Conservation (phyloP, 257 asterid genomes). For the Solanum gracilifrons region DNA sequence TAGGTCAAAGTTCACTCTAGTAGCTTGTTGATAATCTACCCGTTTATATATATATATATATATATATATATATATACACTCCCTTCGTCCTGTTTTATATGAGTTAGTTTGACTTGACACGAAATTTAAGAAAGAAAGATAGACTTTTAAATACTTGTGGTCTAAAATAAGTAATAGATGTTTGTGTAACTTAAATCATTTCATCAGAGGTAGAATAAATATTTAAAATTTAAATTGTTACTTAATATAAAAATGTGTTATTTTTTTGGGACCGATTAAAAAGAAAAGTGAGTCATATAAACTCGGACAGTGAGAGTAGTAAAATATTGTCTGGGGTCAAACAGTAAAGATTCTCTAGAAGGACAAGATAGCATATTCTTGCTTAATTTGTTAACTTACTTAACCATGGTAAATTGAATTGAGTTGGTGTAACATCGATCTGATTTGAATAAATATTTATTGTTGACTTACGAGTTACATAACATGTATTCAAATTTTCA, state of each 20-base stretch:
- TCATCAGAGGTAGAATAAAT: too few relatives aligned
- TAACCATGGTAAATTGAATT: not conserved
- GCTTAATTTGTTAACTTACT: not conserved
- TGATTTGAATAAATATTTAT: not conserved
- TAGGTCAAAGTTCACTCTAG: not conserved
- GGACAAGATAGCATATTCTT: not conserved
- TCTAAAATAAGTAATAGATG: not conserved
- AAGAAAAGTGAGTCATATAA: too few relatives aligned
- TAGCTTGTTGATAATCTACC: not conserved
- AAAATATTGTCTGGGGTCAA: not conserved
- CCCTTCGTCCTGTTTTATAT: not conserved
- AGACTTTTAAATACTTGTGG: fast-evolving
- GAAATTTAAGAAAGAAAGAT: too few relatives aligned
- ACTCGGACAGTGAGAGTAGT: not conserved
- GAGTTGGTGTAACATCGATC: not conserved
- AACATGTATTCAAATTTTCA: not conserved
- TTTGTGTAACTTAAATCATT: too few relatives aligned
- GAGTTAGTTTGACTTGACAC: too few relatives aligned
- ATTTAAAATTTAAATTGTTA: too few relatives aligned
- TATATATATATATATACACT: too few relatives aligned
- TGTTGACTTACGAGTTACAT: not conserved
- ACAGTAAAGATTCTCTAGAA: not conserved
- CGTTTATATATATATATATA: too few relatives aligned
- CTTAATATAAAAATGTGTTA: too few relatives aligned
- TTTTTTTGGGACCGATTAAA: too few relatives aligned